phyloP scores from a whole-genome alignment of 257 asterid species.

The Solanum megistacrolobum region DNA sequence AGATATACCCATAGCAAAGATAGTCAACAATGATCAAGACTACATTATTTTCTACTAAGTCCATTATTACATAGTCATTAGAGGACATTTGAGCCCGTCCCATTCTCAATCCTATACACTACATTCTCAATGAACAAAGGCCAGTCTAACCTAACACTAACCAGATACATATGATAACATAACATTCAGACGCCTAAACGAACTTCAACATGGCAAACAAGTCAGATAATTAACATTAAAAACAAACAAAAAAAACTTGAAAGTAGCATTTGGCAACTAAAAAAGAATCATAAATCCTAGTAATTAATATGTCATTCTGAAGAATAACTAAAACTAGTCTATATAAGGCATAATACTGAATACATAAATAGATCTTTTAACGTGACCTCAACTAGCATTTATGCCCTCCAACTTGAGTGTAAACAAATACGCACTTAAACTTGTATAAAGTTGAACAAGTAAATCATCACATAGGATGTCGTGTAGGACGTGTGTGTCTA shows the following conservation, averaged over 20 bases:
- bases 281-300: not conserved
- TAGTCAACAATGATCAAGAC: not conserved
- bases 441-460: not conserved
- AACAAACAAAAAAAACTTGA: not conserved
- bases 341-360: not conserved
- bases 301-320: not conserved
- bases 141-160: not conserved
- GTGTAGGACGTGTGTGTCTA: not conserved
- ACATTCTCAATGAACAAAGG: not conserved
- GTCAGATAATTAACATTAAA: not conserved
- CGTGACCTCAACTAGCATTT: not conserved
- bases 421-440: not conserved
- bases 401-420: not conserved
- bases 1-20: not conserved
- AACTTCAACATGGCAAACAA: not conserved
- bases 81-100: not conserved
- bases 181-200: not conserved
- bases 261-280: not conserved
- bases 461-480: too few species aligned
- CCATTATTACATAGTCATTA: not conserved
- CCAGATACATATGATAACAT: not conserved
- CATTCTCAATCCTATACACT: not conserved
- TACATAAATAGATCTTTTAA: not conserved
- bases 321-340: not conserved
- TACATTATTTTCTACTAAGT: not conserved